Base-by-base conservation (phyloP, 2,329 filamentous ascomycete genomes). In the Phaeosphaeriaceae sp. region DNA sequence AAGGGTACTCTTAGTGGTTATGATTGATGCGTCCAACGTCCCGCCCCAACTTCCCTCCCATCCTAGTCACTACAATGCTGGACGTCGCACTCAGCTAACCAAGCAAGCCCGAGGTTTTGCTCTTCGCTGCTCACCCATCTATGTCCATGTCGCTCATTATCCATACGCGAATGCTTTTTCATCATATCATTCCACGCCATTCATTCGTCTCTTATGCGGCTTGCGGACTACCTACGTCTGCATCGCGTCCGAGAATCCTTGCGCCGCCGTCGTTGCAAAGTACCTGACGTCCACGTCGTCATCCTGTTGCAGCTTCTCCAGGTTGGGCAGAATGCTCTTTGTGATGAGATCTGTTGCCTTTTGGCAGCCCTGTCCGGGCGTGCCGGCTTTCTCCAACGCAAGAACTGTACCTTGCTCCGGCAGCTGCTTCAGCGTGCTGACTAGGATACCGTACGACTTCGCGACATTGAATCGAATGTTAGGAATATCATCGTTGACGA, bases 391-490 rank as follows among this genome's bases (percentile, higher is more conserved):
- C 79, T 97, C 92, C 58, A 96, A 80, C 52, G 92, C 88, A 75
- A 90, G 88, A 62, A 98, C 84, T 15, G 94, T 98, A 61, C 93
- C 93, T 74, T 95, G 86, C 54, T 93, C 91, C 2, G 95, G 94
- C 55, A 99, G 85, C 69, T 92, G 91, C 80, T 94, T 93, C 73
- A 99, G 85, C n/a, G 93, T 93, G 68, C 91, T 89, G 72, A 98
- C 93, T 58, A 99, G 83, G 51, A 95, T 89, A 21, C 89, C 88
- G 76, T 98, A 99, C 48, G 95, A 98, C 84, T 99, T 99, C 69
- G 95, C 95, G 48, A 99, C 95, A 79, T 99, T 99, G 86, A 99
- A 99, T 51, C 95, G 92, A 76, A 99, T 99, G 82, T 99, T 99
- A 67, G 95, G 95, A 63, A 99, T 99, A 46, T 96, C 93, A 75